A percentile compares a stretch with the other conserved stretches of the same genome.
phyloP scores from a whole-genome alignment of 371 early-diverging fungal species.

The Rhizopus sp. region DNA sequence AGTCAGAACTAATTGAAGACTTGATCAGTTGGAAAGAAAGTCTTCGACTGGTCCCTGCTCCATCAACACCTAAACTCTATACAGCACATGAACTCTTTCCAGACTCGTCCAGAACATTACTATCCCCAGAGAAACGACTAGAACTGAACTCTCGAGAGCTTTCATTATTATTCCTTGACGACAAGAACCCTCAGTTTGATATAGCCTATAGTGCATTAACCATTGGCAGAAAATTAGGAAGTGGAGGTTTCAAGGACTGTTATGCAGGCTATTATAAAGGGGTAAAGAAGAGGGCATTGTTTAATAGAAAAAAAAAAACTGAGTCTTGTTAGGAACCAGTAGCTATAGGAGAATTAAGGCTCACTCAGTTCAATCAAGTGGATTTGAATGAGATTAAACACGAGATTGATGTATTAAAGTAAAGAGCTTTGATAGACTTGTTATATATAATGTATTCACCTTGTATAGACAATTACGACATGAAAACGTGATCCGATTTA shows the following conservation, averaged over 20 bases:
- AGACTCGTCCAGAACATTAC: constrained; percentile 31
- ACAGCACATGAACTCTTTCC: constrained; percentile 49
- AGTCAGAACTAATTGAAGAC: constrained; percentile 58
- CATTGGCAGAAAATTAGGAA: constrained; percentile 69
- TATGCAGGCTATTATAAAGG: constrained; percentile 66
- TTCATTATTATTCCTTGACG: constrained; percentile 52
- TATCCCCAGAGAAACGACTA: constrained; percentile 27
- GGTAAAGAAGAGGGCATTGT: constrained; percentile 34
- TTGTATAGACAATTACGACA: constrained; percentile 66
- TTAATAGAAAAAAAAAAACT: background rate
- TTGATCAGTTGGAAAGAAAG: constrained; percentile 71
- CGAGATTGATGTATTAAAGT: constrained; percentile 78
- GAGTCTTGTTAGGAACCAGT: constrained; percentile 53
- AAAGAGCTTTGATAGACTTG: constrained; percentile 10
- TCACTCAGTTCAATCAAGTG: constrained; percentile 64
- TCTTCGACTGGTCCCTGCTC: constrained; percentile 65
- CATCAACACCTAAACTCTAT: constrained; percentile 69
- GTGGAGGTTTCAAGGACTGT: constrained; percentile 83
- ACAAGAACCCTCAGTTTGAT: constrained; percentile 49
- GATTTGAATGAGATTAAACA: constrained; percentile 76
- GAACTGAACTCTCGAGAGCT: constrained; percentile 56
- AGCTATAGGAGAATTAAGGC: constrained; percentile 72
- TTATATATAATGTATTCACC: background rate
- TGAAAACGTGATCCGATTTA: constrained; percentile 76
- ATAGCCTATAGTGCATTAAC: constrained; percentile 62